Evolutionary conservation across 352 stramenopile genomes (phyloP), one percentile per base, ranked within the genome.

Genomic region (Phytophthora boehmeriae): DNA sequence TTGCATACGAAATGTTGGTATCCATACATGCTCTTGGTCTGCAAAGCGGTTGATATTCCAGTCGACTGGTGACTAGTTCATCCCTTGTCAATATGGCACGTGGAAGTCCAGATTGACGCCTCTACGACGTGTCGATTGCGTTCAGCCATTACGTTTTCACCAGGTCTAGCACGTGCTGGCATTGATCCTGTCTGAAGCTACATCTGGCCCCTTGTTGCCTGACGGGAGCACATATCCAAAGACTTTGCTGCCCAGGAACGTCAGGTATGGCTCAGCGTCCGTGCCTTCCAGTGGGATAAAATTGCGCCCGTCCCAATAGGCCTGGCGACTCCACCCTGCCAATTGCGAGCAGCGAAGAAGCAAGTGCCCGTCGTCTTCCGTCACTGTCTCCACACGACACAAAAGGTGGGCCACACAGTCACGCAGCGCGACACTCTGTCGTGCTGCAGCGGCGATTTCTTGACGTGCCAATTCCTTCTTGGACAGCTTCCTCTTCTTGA

Each of bases 281-380:
- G 59, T 55, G 4, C 50, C 23, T 6, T 57, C 41, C 47, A 64
- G 68, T 4, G 84, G 73, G 41, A 89, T 78, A 48, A 96, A 94
- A 45, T 86, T 88, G 49, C 87, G 84, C 39, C 85, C 85, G 59
- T 96, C 76, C 87, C 87, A 96, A 54, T 96, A 96, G 5, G 55
- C 54, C n/a, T 42, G 65, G 34, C 66, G 75, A 45, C 69, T 73
- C 78, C 78, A 90, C 2, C 74, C 84, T 13, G 75, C 79, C 9
- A 92, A 64, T 55, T 90, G 78, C 13, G 71, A 73, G 59, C 83
- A 91, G n/a, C 83, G 78, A 28, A 93, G 55, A 38, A 92, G 62
- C 52, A 81, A 73, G 48, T 96, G 85, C 8, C 84, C 85, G 52
- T 92, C 83, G 48, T 89, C 80, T 38, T 80, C 71, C 4, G 78